Evolutionary conservation across 306 rosid species (phyloP).

Genomic region (Rosa chinensis): DNA sequence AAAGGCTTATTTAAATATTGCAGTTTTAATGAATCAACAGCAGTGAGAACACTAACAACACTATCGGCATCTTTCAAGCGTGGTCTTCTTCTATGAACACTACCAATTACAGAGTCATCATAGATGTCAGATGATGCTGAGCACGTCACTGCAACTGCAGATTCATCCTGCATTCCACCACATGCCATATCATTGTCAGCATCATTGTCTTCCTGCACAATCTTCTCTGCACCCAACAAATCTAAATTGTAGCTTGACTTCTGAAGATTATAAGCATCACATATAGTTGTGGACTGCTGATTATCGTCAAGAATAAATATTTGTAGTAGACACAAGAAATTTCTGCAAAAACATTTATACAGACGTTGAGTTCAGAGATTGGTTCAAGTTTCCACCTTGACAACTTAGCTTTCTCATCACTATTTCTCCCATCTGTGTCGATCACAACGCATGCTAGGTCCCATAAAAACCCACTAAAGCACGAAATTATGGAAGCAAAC

Average conservation of each 20-base stretch:
- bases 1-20: constrained; percentile 50
- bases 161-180: constrained; percentile 1
- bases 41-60: constrained; percentile 44
- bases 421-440: too few species aligned
- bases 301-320: too few species aligned
- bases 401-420: too few species aligned
- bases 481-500: too few species aligned
- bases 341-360: too few species aligned
- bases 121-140: constrained; percentile 34
- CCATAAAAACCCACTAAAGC: too few species aligned
- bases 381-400: too few species aligned
- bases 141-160: background rate
- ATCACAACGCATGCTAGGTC: too few species aligned
- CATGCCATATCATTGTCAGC: constrained; percentile 34
- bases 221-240: constrained; percentile 24
- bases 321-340: too few species aligned
- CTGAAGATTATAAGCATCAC: constrained; percentile 36
- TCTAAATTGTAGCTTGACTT: constrained; percentile 22
- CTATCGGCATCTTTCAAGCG: constrained; percentile 35
- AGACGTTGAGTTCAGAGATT: too few species aligned
- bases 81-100: constrained; percentile 28
- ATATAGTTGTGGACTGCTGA: constrained; percentile 34
- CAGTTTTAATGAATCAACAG: constrained; percentile 42
- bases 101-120: constrained; percentile 27
- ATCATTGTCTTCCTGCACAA: constrained; percentile 17